These are phyloP conservation scores for Pyrrhoderma noxium DNA, from an alignment of 1,284 basidiomycete species.

Conservation along the genomic window DNA sequence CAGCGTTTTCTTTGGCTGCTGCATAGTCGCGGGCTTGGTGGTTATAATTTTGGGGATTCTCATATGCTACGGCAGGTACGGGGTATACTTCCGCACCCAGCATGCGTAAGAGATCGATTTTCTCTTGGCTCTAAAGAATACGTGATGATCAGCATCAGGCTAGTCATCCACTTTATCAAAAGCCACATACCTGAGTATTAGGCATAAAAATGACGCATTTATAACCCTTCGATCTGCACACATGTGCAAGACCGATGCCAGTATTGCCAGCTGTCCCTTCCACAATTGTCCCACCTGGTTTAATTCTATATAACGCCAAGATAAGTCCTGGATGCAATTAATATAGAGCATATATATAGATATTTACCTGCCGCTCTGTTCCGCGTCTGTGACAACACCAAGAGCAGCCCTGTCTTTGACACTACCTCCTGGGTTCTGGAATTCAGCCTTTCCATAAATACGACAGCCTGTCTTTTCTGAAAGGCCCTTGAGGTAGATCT, in stretches of 20 bases:
- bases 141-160: neutral
- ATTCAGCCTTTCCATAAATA: constrained; percentile 94
- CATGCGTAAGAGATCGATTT: constrained; percentile 96
- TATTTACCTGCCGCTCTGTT: constrained; percentile 71
- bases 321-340: constrained; percentile 2
- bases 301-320: constrained; percentile 46
- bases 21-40: constrained; percentile 94
- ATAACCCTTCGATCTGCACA: constrained; percentile 90
- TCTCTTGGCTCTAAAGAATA: constrained; percentile 79
- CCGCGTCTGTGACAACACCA: constrained; percentile 85
- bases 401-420: constrained; percentile 98
- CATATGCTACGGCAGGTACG: constrained; percentile 46
- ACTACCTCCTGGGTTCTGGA: constrained; percentile 98
- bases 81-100: constrained; percentile 46
- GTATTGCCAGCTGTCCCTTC: constrained; percentile 99
- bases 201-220: constrained; percentile 99
- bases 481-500: constrained; percentile 81
- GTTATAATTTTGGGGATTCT: constrained; percentile 97
- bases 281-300: constrained; percentile 90
- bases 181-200: constrained; percentile 67
- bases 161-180: neutral
- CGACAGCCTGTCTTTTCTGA: constrained; percentile 88
- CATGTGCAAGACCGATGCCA: constrained; percentile 92
- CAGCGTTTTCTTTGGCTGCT: constrained; percentile 74
- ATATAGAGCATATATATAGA: constrained; percentile 8